Base-by-base conservation (phyloP, 805 yeast genomes). In the Cyberlindnera galapagoensis region DNA sequence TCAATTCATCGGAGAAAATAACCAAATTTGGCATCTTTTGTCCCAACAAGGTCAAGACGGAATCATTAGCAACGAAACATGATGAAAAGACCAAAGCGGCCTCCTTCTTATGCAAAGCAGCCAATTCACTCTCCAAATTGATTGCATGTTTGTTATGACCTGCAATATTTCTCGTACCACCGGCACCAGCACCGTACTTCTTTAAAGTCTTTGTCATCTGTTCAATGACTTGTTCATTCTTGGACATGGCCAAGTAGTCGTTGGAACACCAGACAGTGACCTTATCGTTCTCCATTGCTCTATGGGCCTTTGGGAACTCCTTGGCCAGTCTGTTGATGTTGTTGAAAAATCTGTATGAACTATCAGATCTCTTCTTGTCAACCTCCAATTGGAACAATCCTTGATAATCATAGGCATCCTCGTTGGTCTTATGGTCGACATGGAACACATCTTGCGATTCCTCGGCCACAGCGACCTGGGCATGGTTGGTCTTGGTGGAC, bases 191-290 rank as follows among this genome's bases (percentile, higher is more conserved):
- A 50, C 99, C 99, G 57, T 92, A 92, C 63, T 74, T 76, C 49
- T 81, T 82, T 58, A 92, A 69, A 12, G 94, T 78, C 30, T 66
- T 56, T 47, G 80, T 80, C 90, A 90, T 92, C 35, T 76, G 76
- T 12, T 72, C 62, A 38, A 86, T 63, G 26, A 90, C 90, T 42
- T 69, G 64, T 41, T 70, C 71, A 56, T 90, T 83, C 51, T 75
- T 77, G 32, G 96, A 90, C 92, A 92, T 84, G 9, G 97, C 97
- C 40, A 92, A 69, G 58, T 92, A 92, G 60, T 92, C 99, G 59
- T 92, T 92, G 25, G 98, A 88, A 55, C 99, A 92, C 99, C 99
- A 92, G 37, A 92, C 98, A 32, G 95, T 87, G 38, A 92, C 98
- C 54, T 83, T 83, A 51, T 86, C 94, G 11, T 65, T 65, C 52